Conservation (phyloP, 2,329 filamentous ascomycete species). For the Elsinoe australis region DNA sequence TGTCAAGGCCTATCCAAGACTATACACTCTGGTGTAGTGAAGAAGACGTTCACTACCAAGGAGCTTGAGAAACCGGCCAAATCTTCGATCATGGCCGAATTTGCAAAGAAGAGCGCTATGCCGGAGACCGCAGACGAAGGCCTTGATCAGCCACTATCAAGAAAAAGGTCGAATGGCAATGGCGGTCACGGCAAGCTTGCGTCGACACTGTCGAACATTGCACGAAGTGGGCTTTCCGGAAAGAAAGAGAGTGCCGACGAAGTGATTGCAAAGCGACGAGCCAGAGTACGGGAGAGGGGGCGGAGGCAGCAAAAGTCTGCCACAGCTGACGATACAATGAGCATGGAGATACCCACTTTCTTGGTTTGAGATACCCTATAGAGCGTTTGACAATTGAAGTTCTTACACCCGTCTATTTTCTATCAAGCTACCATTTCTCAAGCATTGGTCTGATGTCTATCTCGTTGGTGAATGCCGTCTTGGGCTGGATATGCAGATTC, state of each 20-base stretch:
- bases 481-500: constrained; percentile 72
- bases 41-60: background rate
- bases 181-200: too few relatives aligned
- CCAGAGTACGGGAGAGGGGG: constrained; percentile 26
- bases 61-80: too few relatives aligned
- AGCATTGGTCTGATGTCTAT: constrained; percentile 71
- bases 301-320: constrained; percentile 26
- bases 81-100: constrained; percentile 7
- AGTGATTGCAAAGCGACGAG: too few relatives aligned
- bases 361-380: constrained; percentile 23
- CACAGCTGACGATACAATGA: constrained; percentile 26
- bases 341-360: constrained; percentile 38
- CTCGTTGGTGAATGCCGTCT: constrained; percentile 73
- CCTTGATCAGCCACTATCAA: constrained; percentile 19
- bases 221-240: too few relatives aligned
- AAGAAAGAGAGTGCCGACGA: too few relatives aligned
- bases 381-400: too few relatives aligned
- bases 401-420: too few relatives aligned
- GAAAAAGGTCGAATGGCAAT: too few relatives aligned
- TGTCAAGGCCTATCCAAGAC: background rate
- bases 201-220: too few relatives aligned
- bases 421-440: constrained; percentile 85
- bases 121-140: constrained; percentile 18
- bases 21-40: background rate
- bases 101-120: background rate